Evolutionary conservation across 768 basidiomycete species (phyloP).

Genomic region (Trametes meyenii): DNA sequence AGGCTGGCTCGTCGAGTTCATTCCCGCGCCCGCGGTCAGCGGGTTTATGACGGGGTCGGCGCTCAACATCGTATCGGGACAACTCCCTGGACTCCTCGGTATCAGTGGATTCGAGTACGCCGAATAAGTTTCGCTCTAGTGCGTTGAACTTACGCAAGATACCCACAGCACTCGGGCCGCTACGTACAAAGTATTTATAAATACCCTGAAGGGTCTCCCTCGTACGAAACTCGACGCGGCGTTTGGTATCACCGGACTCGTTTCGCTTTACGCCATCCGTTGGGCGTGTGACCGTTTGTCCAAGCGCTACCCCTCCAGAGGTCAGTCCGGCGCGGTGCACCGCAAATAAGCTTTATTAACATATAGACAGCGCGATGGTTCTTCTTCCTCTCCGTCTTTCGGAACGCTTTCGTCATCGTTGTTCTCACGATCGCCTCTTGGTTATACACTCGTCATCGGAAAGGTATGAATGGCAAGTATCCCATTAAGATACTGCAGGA

Average conservation of each 20-base stretch:
- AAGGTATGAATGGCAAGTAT: conserved; percentile 58
- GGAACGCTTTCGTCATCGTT: conserved; percentile 86
- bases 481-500: conserved; percentile 81
- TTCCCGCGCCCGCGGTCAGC: conserved; percentile 79
- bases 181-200: conserved; percentile 86
- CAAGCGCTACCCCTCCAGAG: conserved; percentile 60
- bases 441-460: conserved; percentile 72
- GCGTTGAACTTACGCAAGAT: conserved; percentile 17
- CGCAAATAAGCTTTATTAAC: background rate
- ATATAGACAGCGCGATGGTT: conserved; percentile 57
- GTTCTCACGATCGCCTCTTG: conserved; percentile 85
- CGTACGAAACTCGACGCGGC: conserved; percentile 78
- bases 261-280: conserved; percentile 71
- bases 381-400: conserved; percentile 75
- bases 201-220: conserved; percentile 82
- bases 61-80: conserved; percentile 83
- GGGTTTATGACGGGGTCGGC: conserved; percentile 97
- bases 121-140: background rate
- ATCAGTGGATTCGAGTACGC: conserved; percentile 79
- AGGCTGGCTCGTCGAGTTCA: conserved; percentile 95
- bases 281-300: conserved; percentile 51
- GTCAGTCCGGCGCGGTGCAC: conserved; percentile 38
- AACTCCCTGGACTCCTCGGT: conserved; percentile 88
- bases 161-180: conserved; percentile 74
- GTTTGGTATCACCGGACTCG: conserved; percentile 79